Evolutionary conservation across 2,329 filamentous ascomycete genomes (phyloP).

Genomic region (Fusarium duplospermum): DNA sequence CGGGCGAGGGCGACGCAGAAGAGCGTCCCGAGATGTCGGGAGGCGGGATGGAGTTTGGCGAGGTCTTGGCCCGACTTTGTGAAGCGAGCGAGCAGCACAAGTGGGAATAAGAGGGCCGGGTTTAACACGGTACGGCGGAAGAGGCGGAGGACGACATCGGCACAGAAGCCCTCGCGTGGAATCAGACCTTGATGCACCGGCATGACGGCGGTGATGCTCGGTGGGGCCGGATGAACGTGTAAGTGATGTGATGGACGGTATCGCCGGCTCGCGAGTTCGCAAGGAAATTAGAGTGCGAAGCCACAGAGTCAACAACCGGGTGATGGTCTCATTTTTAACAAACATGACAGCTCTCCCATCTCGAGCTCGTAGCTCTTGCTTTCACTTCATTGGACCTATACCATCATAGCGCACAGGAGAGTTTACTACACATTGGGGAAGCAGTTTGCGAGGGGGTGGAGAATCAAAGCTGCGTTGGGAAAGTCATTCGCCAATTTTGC

Average conservation of each 20-base stretch:
- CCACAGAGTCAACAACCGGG: background rate
- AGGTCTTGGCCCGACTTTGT: slow-evolving; percentile 71
- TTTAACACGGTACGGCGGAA: slow-evolving; percentile 72
- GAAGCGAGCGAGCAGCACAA: slow-evolving; percentile 72
- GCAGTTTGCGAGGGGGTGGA: slow-evolving; percentile 8
- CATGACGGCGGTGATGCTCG: slow-evolving; percentile 38
- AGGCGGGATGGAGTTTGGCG: slow-evolving; percentile 63
- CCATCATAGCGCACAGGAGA: slow-evolving; percentile 2
- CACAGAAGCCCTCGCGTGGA: slow-evolving; percentile 68
- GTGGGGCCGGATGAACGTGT: background rate
- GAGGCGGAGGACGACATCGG: slow-evolving; percentile 68
- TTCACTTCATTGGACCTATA: slow-evolving; percentile 24
- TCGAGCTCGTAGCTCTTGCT: background rate
- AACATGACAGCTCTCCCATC: background rate
- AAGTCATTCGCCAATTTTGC: slow-evolving; percentile 18
- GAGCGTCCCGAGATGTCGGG: slow-evolving; percentile 59
- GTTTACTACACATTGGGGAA: background rate
- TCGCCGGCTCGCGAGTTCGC: background rate
- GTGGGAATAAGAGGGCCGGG: slow-evolving; percentile 71
- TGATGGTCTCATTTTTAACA: background rate
- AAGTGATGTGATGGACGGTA: slow-evolving; percentile 7
- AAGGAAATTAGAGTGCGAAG: background rate
- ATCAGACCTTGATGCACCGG: slow-evolving; percentile 63
- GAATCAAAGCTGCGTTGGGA: slow-evolving; percentile 19
- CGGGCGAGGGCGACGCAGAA: slow-evolving; percentile 47